A percentile compares a stretch with the other conserved stretches of the same genome.
Evolutionary conservation across 1,139 yeast species (phyloP).

Genomic region (Nadsonia commutata): DNA sequence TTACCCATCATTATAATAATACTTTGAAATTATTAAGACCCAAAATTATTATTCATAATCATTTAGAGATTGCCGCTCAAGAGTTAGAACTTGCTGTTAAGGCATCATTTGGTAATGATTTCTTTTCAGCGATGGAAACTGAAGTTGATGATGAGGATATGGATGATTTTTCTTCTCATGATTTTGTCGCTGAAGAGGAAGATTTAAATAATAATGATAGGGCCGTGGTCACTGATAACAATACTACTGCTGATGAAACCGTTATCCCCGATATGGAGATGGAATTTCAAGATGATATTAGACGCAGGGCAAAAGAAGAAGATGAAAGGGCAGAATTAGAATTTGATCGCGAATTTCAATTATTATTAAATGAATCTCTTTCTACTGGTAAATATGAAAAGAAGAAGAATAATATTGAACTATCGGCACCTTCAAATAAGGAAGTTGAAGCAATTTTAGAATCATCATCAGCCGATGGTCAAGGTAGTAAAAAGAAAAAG

Average conservation of each 20-base stretch:
- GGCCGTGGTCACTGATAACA: constrained; percentile 4
- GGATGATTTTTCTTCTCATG: constrained; percentile 16
- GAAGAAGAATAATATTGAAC: constrained; percentile 17
- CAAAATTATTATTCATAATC: constrained; percentile 27
- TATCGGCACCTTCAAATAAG: constrained; percentile 18
- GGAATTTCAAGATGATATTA: constrained; percentile 8
- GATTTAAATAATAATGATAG: constrained; percentile 10
- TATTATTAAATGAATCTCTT: constrained; percentile 14
- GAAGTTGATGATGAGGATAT: constrained; percentile 17
- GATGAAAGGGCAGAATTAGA: constrained; percentile 14
- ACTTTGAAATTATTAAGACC: constrained; percentile 26
- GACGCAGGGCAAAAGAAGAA: constrained; percentile 10
- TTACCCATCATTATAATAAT: constrained; percentile 21
- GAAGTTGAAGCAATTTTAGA: constrained; percentile 4
- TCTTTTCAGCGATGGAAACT: constrained; percentile 15
- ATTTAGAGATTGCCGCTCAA: constrained; percentile 20
- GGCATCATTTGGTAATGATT: constrained; percentile 8
- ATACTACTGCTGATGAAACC: constrained; percentile 5
- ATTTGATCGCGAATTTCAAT: constrained; percentile 23
- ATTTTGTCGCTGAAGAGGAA: constrained; percentile 13
- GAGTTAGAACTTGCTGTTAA: constrained; percentile 14
- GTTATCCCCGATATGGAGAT: constrained; percentile 7
- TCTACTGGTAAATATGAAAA: constrained; percentile 10
- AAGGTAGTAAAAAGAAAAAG: not conserved
- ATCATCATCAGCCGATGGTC: constrained; percentile 2